A percentile compares a stretch with the other conserved stretches of the same genome.
phyloP scores from a whole-genome alignment of 768 basidiomycete species.

The Termitomyces sp. region DNA sequence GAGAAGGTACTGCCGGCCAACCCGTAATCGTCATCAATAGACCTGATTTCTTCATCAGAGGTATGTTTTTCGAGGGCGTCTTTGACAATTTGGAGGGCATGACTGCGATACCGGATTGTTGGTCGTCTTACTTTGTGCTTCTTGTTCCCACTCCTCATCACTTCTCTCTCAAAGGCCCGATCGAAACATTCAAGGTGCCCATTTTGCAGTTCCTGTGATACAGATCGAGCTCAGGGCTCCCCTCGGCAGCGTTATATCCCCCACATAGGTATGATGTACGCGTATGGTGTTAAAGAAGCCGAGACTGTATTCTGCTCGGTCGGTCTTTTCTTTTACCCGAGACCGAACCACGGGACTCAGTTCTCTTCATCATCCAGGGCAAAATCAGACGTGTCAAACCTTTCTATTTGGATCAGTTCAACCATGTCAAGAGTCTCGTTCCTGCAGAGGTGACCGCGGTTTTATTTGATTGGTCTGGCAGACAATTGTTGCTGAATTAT shows the following conservation, averaged over 20 bases:
- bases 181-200: conserved; percentile 47
- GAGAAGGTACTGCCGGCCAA: too few relatives aligned
- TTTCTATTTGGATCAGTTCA: conserved; percentile 61
- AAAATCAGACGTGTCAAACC: conserved; percentile 59
- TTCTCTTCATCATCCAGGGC: conserved; percentile 29
- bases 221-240: background rate
- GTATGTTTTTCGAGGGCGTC: conserved; percentile 59
- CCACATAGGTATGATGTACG: conserved; percentile 37
- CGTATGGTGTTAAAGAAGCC: conserved; percentile 31
- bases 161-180: conserved; percentile 30
- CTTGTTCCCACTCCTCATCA: conserved; percentile 5
- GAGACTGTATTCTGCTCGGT: conserved; percentile 41
- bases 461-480: background rate
- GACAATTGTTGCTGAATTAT: too few relatives aligned
- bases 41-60: conserved; percentile 30
- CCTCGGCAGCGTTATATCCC: conserved; percentile 37
- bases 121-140: conserved; percentile 6
- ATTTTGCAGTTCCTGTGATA: background rate
- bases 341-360: conserved; percentile 16
- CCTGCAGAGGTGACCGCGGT: conserved; percentile 39
- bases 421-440: conserved; percentile 52
- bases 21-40: too few relatives aligned
- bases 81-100: conserved; percentile 66
- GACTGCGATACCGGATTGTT: conserved; percentile 45
- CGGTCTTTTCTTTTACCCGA: conserved; percentile 4